These are phyloP conservation scores for Spizellomyces sp. DNA, from an alignment of 192 early-diverging fungal genomes.

Conservation along the genomic window DNA sequence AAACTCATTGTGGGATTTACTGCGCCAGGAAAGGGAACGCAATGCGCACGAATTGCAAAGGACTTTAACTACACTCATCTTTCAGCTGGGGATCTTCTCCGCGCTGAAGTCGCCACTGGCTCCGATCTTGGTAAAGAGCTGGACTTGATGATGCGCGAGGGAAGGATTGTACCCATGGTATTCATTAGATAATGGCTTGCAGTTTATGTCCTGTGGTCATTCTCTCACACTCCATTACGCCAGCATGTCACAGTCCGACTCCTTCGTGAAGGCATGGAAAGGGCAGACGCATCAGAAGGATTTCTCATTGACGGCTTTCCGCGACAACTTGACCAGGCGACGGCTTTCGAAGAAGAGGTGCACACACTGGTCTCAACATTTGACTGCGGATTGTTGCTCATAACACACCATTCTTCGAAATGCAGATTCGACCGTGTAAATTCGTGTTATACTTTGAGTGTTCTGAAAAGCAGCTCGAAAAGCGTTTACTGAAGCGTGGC, in stretches of 20 bases:
- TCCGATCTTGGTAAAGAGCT: conserved; percentile 75
- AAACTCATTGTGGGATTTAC: neutral
- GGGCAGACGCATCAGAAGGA: conserved; percentile 13
- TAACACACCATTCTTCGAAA: neutral
- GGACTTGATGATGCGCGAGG: conserved; percentile 85
- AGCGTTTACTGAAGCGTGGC: conserved; percentile 85
- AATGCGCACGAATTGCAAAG: conserved; percentile 79
- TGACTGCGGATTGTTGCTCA: neutral
- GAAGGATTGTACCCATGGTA: conserved; percentile 90
- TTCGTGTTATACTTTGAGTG: conserved; percentile 91
- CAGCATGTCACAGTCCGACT: conserved; percentile 28
- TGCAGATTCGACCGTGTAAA: conserved; percentile 66
- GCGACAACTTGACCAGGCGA: conserved; percentile 56
- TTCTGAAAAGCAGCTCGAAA: conserved; percentile 79
- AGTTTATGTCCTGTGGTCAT: neutral
- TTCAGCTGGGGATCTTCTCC: conserved; percentile 93
- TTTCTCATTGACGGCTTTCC: conserved; percentile 73
- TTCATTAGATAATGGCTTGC: neutral
- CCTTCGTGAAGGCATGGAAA: neutral
- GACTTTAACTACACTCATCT: conserved; percentile 93
- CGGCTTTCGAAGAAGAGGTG: conserved; percentile 53
- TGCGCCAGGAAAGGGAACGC: conserved; percentile 69
- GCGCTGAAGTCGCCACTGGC: conserved; percentile 75
- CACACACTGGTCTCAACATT: neutral
- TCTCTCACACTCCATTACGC: no score